phyloP scores from a whole-genome alignment of 148 eudicot genomes.

The Heliamphora exappendiculata region DNA sequence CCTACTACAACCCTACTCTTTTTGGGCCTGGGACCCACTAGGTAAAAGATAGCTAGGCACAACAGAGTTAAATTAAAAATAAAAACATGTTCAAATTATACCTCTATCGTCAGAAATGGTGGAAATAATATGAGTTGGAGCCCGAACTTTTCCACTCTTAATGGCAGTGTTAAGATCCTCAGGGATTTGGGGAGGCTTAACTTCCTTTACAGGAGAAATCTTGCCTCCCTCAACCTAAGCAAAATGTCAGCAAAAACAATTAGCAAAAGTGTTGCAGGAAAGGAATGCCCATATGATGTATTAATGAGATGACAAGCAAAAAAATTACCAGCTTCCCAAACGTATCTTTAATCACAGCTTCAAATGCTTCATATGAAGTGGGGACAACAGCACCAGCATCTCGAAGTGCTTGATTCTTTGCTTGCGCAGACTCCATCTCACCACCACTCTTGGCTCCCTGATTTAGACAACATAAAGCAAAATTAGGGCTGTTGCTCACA shows the following conservation, averaged over 20 bases:
- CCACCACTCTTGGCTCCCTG: conserved; percentile 99
- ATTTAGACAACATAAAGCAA: conserved; percentile 7
- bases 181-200: conserved; percentile 92
- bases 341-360: conserved; percentile 71
- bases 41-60: background rate
- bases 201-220: conserved; percentile 70
- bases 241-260: background rate
- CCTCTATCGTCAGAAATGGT: conserved; percentile 98
- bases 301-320: background rate
- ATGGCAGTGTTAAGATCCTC: conserved; percentile 89
- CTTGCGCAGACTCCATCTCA: conserved; percentile 97
- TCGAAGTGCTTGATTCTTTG: conserved; percentile 83
- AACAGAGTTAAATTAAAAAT: background rate
- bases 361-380: conserved; percentile 87
- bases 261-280: background rate
- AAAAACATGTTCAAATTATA: conserved; percentile 10
- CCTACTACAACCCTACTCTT: background rate
- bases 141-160: conserved; percentile 97
- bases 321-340: conserved; percentile 63
- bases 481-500: background rate
- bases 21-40: too few relatives aligned
- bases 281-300: background rate
- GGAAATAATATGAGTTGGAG: conserved; percentile 96
- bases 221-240: conserved; percentile 66
- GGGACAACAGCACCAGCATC: conserved; percentile 96